Evolutionary conservation across 352 stramenopile genomes (phyloP).

Genomic region (Peronospora belbahrii): DNA sequence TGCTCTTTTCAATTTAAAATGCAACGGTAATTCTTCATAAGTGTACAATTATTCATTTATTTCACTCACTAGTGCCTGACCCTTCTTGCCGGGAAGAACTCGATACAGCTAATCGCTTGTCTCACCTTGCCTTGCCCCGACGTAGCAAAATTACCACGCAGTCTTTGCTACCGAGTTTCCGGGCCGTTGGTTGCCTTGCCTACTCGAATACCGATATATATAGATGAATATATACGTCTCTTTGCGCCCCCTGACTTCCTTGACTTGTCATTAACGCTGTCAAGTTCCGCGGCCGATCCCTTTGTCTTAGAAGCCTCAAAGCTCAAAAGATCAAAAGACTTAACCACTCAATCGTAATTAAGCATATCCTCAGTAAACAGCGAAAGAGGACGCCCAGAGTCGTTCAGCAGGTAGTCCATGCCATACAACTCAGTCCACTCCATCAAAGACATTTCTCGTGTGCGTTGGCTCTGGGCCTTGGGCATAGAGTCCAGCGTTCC

Average conservation of each 20-base stretch:
- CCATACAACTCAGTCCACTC: constrained; percentile 75
- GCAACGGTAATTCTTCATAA: constrained; percentile 8
- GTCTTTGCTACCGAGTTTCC: constrained; percentile 5
- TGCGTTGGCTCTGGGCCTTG: constrained; percentile 40
- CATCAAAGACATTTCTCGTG: constrained; percentile 59
- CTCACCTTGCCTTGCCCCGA: constrained; percentile 5
- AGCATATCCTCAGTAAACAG: constrained; percentile 55
- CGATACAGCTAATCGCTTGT: background rate
- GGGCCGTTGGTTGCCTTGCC: constrained; percentile 6
- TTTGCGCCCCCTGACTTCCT: constrained; percentile 1
- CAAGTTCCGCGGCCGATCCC: background rate
- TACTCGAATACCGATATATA: constrained; percentile 14
- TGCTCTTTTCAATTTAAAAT: background rate
- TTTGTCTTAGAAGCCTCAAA: background rate
- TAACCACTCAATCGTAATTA: constrained; percentile 40
- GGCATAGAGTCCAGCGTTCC: constrained; percentile 32
- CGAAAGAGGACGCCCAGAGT: constrained; percentile 38
- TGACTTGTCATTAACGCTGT: background rate
- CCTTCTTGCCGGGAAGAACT: background rate
- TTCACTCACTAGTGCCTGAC: constrained; percentile 18
- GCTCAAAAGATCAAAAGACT: constrained; percentile 3
- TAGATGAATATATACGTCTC: constrained; percentile 24
- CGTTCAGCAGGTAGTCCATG: constrained; percentile 76
- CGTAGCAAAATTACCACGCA: constrained; percentile 1
- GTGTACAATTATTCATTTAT: constrained; percentile 17